Base-by-base conservation (phyloP, 257 asterid species). In the Nicotiana undulata region DNA sequence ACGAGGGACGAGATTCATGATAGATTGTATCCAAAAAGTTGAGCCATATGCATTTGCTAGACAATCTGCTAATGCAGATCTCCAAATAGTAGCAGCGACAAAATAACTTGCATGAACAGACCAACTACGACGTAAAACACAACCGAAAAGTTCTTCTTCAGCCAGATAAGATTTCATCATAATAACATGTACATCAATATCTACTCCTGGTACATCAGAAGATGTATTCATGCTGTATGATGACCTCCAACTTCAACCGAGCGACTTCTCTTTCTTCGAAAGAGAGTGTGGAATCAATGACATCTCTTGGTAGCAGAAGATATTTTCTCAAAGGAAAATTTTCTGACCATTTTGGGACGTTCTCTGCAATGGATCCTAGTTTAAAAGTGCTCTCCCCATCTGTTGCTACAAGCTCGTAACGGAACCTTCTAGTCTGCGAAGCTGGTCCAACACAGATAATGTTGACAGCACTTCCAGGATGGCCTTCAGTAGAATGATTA, bases 251-350 rank as follows among this genome's bases (percentile, higher is more conserved):
- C 76, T 61, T 72, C 65, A 90, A 80, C 63, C 15, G 64, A 63
- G 87, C 87, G 6, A 32, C 37, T 32, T 32, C 37, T 32, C 37
- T 32, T 32, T 32, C 37, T 32, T 32, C 37, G 37, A 32, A 32
- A 32, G 37, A 32, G 37, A 32, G 37, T 37, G 32, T 20, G 6
- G 56, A 11, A 15, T 72, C 64, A 17, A 34, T 29, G 81, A 83
- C 84, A 78, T 82, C 82, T 9, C 52, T 82, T 22, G 96, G 96
- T 70, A 94, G 86, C 37, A 90, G 15, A 77, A 94, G 89, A 81
- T 75, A 88, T 18, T 70, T 79, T 77, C 80, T 88, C 15, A 63
- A 22, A 79, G 87, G 88, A 26, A 40, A 68, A 5, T 18, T 60
- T 8, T 81, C 79, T 24, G 53, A 22, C 90, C 90, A 89, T 32